Conservation (phyloP, 1,139 yeast genomes). For the Blastobotrys buckinghamii region DNA sequence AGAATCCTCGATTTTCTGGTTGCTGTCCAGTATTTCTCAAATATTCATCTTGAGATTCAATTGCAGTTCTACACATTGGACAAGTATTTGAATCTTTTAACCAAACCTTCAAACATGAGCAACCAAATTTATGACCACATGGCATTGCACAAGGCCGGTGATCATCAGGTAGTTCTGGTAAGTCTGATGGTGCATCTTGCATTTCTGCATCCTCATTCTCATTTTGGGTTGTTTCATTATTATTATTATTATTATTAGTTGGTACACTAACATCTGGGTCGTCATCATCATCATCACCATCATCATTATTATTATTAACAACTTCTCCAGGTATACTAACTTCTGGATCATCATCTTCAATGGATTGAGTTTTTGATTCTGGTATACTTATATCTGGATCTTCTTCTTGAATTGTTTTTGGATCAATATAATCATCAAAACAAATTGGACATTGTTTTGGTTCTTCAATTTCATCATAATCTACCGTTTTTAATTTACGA, state of each 20-base stretch:
- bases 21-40: conserved; percentile 21
- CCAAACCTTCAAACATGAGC: conserved; percentile 72
- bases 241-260: not conserved
- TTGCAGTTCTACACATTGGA: conserved; percentile 68
- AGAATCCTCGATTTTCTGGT: not conserved
- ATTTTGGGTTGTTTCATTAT: not conserved
- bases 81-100: conserved; percentile 61
- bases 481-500: conserved; percentile 23
- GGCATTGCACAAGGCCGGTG: conserved; percentile 72
- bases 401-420: not conserved
- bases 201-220: too few relatives aligned
- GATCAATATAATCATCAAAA: conserved; percentile 27
- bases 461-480: conserved; percentile 21
- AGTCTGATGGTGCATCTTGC: conserved; percentile 2
- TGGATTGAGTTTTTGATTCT: not conserved
- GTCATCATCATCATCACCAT: conserved; percentile 1
- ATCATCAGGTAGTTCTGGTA: conserved; percentile 11
- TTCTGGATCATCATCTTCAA: conserved; percentile 16
- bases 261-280: conserved; percentile 17
- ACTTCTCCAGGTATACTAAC: conserved; percentile 13
- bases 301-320: too few relatives aligned
- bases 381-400: conserved; percentile 20
- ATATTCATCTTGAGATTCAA: conserved; percentile 36
- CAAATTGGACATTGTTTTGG: conserved; percentile 35
- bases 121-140: conserved; percentile 75